Evolutionary conservation across 2,329 filamentous ascomycete species (phyloP), one percentile per base, ranked within the genome.

Genomic region (Neopestalotiopsis sp.): DNA sequence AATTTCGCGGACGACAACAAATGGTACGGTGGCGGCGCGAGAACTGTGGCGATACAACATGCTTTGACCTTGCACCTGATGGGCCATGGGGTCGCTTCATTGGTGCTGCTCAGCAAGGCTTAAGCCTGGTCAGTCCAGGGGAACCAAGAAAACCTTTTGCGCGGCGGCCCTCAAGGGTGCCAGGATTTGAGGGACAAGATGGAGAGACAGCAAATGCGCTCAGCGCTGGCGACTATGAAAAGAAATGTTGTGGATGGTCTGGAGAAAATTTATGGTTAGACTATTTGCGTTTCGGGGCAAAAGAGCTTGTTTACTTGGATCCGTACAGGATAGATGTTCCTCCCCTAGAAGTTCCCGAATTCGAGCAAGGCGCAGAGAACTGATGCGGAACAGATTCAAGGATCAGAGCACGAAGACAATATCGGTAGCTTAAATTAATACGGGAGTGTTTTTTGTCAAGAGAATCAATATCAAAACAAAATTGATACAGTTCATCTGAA

Each of bases 11-110:
- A 13, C 42, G 53, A 7, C 5, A 24, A 32, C 17, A 61, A 14
- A 9, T 49, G 40, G 14, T 49, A 5, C 5, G 20, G 4, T 67
- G 65, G 65, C 34, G 42, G 14, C 13, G 17, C 30, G 57, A 59
- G 17, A 67, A 61, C n/a, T 67, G 65, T 40, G 65, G 65, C 17
- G 56, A 30, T 5, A 57, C 63, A 17, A 56, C 63, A 34, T 66
- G 63, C 20, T 66, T 66, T 30, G 42, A 66, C 3, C 24, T 38
- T n/a, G 63, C 28, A 4, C 13, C 63, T 13, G 42, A 34, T 6
- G 28, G 63, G 7, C 20, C 42, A 5, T 58, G 34, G 42, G 42
- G 63, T 4, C 9, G 32, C 4, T 56, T 66, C 13, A 12, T 58
- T 20, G 30, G 32, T 30, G 30, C 24, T 42, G 63, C 45, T 14